Evolutionary conservation across 257 asterid genomes (phyloP), one percentile per base, ranked within the genome.

Genomic region (Nicotiana paniculata): DNA sequence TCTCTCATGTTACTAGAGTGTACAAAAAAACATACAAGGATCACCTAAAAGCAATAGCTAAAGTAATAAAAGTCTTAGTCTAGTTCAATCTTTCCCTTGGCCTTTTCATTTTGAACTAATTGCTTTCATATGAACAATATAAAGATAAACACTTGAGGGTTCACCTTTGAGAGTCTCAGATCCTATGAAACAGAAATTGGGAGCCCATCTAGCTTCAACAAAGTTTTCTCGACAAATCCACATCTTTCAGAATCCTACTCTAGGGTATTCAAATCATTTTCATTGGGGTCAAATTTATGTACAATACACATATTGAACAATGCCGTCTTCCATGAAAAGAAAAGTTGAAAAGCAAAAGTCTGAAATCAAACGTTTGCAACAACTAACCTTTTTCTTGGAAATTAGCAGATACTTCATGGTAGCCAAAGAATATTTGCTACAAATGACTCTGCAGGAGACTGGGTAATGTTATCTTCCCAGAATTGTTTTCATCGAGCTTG

Each of bases 381-480:
- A 6, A 72, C 78, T 43, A 72, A 24, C 79, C 62, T 48, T 74
- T 46, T 48, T 74, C 24, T n/a, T 46, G 78, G 24, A 46, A 24
- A 11, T 46, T 24, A 43, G 59, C 24, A 21, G 59, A 46, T 43
- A 24, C 13, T 46, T 21, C 39, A 26, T 1, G 61, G 61, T 13
- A 28, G 16, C 43, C 4, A 74, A 48, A 74, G 26, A 74, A 48
- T 74, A 24, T 26, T 17, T 15, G 63, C 43, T 51, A 74, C 28
- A 74, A 26, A 13, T 87, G 89, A 69, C 84, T 70, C 57, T 91
- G 96, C 89, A 85, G 85, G 54, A 94, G 97, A 89, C 91, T 95
- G 3, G 87, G 93, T 35, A 93, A 92, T 30, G 97, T 90, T 82
- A 94, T 92, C 89, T 92, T 94, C 33, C 97, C 97, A 74, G 93